Evolutionary conservation across 257 asterid species (phyloP).

Genomic region (Cordia subcordata): DNA sequence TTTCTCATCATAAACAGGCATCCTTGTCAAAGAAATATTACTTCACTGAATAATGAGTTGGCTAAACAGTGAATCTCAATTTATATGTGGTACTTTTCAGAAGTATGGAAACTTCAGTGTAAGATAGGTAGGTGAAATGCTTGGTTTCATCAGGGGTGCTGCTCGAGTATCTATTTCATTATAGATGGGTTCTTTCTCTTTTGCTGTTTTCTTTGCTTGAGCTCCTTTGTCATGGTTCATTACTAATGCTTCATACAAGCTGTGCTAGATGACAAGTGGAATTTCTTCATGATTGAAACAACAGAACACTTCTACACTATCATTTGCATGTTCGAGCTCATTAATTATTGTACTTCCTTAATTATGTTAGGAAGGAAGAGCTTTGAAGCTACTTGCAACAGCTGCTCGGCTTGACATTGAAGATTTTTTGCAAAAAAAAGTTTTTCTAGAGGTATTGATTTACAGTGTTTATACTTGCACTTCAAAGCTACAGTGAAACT

Average conservation of each 20-base stretch:
- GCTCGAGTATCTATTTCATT: no score
- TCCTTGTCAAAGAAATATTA: no score
- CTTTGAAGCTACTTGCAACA: slow-evolving; percentile 85
- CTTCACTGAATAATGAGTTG: no score
- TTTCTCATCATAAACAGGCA: no score
- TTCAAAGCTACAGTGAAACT: background rate
- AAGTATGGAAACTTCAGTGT: no score
- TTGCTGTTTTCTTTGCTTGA: no score
- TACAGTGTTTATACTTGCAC: background rate
- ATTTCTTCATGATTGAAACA: background rate
- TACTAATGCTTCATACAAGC: background rate
- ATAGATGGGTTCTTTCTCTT: no score
- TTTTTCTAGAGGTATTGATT: slow-evolving; percentile 74
- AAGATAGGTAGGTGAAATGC: no score
- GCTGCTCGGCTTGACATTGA: slow-evolving; percentile 95
- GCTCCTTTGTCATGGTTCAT: no score
- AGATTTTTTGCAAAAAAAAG: slow-evolving; percentile 96
- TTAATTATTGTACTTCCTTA: background rate
- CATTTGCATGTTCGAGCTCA: background rate
- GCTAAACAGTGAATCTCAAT: no score
- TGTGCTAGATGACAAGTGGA: background rate
- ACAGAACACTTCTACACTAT: background rate
- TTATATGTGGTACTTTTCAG: no score
- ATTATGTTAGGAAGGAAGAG: slow-evolving; percentile 77
- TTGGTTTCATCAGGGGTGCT: no score